These are phyloP conservation scores for Tolypocladium tropicale DNA, from an alignment of 2,329 filamentous ascomycete genomes.

Conservation along the genomic window DNA sequence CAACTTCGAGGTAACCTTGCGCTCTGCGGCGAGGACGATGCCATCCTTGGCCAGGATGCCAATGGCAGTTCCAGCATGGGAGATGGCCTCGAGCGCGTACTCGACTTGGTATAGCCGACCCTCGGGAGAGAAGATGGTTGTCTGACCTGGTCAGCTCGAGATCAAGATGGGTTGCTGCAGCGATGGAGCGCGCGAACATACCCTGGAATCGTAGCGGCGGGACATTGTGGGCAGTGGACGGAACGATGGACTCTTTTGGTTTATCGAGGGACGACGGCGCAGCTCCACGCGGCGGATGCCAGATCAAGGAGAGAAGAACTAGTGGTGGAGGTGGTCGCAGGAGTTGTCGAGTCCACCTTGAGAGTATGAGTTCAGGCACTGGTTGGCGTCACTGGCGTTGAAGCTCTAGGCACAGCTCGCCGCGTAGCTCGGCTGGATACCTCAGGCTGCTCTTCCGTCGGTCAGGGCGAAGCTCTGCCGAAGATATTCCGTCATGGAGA, in stretches of 20 bases:
- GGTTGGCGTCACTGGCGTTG: slow-evolving; percentile 7
- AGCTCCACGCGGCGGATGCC: neutral
- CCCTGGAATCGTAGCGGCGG: slow-evolving; percentile 93
- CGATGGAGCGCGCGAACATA: slow-evolving; percentile 37
- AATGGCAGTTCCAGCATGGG: slow-evolving; percentile 91
- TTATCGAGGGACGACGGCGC: neutral
- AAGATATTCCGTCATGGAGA: neutral
- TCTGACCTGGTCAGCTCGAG: slow-evolving; percentile 41
- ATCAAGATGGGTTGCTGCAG: neutral
- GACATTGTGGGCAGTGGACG: slow-evolving; percentile 54
- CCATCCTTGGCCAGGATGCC: slow-evolving; percentile 97
- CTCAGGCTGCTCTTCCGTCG: slow-evolving; percentile 3
- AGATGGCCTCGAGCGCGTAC: slow-evolving; percentile 98
- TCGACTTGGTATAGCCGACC: slow-evolving; percentile 98
- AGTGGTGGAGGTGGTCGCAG: neutral
- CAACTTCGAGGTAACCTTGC: slow-evolving; percentile 98
- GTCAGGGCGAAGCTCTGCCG: neutral
- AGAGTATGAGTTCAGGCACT: neutral
- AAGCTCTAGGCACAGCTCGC: slow-evolving; percentile 11
- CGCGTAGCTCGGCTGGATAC: slow-evolving; percentile 6
- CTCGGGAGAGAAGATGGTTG: slow-evolving; percentile 99
- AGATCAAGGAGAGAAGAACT: slow-evolving; percentile 2
- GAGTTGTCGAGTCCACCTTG: slow-evolving; percentile 1
- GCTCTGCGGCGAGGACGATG: slow-evolving; percentile 93
- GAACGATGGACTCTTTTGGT: neutral